Evolutionary conservation across 2,329 filamentous ascomycete genomes (phyloP), one percentile per base, ranked within the genome.

Genomic region (Aspergillus udagawae): DNA sequence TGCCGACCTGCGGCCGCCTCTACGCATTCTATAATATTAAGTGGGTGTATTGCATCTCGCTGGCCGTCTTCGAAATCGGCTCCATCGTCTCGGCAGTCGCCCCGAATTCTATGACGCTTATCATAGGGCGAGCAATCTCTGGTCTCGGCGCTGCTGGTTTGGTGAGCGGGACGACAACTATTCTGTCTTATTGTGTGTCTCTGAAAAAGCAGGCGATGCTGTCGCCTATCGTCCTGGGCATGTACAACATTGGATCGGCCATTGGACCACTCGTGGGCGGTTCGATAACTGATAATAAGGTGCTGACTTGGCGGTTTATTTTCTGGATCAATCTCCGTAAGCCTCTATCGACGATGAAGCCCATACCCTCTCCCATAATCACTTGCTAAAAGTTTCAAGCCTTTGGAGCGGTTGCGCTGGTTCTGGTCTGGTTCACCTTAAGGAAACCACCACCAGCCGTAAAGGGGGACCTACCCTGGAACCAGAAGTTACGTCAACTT

Each of bases 251-350:
- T 60, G 66, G 66, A 6, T 71, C 68, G 20, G 60, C 70, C 20
- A 63, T 61, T 20, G 70, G 70, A 9, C 70, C 70, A 21, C 55
- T 77, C 6, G 52, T 60, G 51, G 77, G 77, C 8, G 73, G 73
- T 54, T 68, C 66, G 20, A 70, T 75, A 49, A 74, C 73, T 7
- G 67, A 73, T 52, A 60, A 65, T 45, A 58, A 41, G 47, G 47
- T 38, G 32, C 32, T 73, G 9, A 73, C 75, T 20, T 80, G 79
- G 78, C 65, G 79, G 4, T 80, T 77, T 76, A 80, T 65, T 56
- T 79, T 79, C 67, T 80, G 77, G 60, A 81, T 83, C 67, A 83
- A 83, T 61, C 67, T 83, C 1, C 80, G 59, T 61, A 27, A 56
- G 59, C 53, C 12, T 9, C 38, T 25, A 4, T 52, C 27, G 2